Evolutionary conservation across 148 eudicot genomes (phyloP).

Genomic region (Tetragonia tetragonoides): DNA sequence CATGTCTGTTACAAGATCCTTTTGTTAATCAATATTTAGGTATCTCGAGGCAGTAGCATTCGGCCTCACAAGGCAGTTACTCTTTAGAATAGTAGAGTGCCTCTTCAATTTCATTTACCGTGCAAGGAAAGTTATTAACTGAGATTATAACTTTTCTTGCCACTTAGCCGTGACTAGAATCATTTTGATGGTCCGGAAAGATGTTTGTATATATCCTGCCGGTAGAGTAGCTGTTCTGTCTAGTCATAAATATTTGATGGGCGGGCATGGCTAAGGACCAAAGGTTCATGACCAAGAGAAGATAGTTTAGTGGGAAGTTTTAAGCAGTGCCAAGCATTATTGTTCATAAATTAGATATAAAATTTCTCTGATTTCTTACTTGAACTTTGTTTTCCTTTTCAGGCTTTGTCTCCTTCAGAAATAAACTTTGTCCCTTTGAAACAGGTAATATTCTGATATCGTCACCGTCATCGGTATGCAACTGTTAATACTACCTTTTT

Average conservation of each 20-base stretch:
- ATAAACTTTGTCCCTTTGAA: constrained; percentile 81
- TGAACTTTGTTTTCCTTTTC: constrained; percentile 23
- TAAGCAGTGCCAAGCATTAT: background rate
- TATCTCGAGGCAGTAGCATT: background rate
- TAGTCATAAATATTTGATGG: background rate
- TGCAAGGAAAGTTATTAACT: background rate
- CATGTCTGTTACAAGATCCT: background rate
- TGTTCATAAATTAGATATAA: background rate
- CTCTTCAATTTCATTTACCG: background rate
- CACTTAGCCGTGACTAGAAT: background rate
- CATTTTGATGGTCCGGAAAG: background rate
- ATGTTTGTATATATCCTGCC: background rate
- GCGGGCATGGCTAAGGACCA: background rate
- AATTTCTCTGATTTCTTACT: constrained; percentile 1
- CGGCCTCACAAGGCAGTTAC: background rate
- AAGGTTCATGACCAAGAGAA: background rate
- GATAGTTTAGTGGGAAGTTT: background rate
- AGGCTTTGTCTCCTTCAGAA: constrained; percentile 76
- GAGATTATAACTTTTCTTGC: background rate
- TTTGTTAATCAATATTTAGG: background rate
- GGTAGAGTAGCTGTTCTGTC: background rate
- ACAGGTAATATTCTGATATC: constrained; percentile 48
- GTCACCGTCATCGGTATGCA: background rate
- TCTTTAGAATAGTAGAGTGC: background rate
- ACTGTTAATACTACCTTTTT: background rate